phyloP scores from a whole-genome alignment of 495 filamentous ascomycete genomes.

The Penicillium diatomitis region DNA sequence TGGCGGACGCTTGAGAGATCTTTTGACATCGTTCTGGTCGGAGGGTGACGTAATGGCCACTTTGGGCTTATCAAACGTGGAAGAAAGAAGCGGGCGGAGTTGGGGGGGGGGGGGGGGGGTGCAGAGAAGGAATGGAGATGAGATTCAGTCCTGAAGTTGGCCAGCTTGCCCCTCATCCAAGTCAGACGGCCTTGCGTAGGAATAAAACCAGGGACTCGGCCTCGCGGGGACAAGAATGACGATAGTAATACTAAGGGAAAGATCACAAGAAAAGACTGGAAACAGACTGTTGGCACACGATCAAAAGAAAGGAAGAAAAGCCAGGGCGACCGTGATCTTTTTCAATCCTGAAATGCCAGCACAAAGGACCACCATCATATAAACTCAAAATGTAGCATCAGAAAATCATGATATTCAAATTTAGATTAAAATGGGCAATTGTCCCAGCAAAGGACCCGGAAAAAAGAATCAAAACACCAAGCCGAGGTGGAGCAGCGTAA shows the following conservation, averaged over 20 bases:
- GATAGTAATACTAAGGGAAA: conserved; percentile 2
- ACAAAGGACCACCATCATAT: background rate
- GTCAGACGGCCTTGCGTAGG: too few species aligned
- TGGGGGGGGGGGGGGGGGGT: background rate
- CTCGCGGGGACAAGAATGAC: background rate
- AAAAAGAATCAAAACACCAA: background rate
- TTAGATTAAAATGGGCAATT: too few species aligned
- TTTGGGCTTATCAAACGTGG: too few species aligned
- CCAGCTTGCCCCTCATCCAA: background rate
- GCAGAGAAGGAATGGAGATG: background rate
- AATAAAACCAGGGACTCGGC: background rate
- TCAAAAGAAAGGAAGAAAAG: background rate
- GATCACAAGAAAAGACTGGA: conserved; percentile 1
- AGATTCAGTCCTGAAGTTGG: background rate
- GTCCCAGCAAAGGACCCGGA: too few species aligned
- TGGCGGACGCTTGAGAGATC: conserved; percentile 19
- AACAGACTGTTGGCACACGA: conserved; percentile 11
- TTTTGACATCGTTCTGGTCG: conserved; percentile 6
- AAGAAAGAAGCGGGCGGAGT: background rate
- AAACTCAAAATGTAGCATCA: too few species aligned
- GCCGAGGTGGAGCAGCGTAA: conserved; percentile 16
- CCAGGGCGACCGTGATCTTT: conserved; percentile 6
- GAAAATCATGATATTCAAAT: too few species aligned
- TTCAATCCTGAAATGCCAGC: conserved; percentile 12
- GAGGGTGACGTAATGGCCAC: too few species aligned